A percentile compares a stretch with the other conserved stretches of the same genome.
Conservation (phyloP, 768 basidiomycete genomes). For the Tulasnella sp. region DNA sequence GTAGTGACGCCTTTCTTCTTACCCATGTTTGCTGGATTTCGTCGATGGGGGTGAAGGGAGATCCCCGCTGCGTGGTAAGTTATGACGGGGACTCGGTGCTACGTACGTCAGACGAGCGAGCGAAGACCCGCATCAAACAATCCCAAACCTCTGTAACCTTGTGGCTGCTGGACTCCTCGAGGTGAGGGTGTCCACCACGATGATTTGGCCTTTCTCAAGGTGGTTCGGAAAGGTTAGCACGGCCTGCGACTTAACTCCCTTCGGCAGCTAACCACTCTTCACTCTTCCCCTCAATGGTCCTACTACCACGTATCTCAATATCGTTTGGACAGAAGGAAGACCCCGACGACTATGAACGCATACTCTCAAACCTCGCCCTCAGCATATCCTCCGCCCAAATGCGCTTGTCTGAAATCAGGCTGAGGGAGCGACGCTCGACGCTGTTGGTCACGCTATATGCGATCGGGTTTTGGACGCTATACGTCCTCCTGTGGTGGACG, state of each 20-base stretch:
- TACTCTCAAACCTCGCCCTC: conserved; percentile 52
- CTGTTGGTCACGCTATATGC: conserved; percentile 70
- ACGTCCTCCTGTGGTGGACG: conserved; percentile 23
- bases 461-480: conserved; percentile 53
- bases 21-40: conserved; percentile 28
- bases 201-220: not conserved
- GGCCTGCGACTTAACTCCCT: not conserved
- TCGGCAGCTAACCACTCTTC: not conserved
- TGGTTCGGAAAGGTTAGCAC: not conserved
- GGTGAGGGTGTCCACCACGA: not conserved
- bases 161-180: not conserved
- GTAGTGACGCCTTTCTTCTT: conserved; percentile 39
- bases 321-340: conserved; percentile 25
- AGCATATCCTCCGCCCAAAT: conserved; percentile 65
- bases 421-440: conserved; percentile 70
- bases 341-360: conserved; percentile 67
- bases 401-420: conserved; percentile 68
- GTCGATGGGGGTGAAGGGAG: not conserved
- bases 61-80: not conserved
- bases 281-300: not conserved
- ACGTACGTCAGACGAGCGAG: not conserved
- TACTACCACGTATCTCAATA: not conserved
- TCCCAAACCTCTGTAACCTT: not conserved
- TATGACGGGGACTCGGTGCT: not conserved
- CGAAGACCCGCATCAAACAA: not conserved